Percentiles rank a stretch among this genome's conserved stretches.
phyloP scores from a whole-genome alignment of 495 filamentous ascomycete species.

The Xylaria curta region DNA sequence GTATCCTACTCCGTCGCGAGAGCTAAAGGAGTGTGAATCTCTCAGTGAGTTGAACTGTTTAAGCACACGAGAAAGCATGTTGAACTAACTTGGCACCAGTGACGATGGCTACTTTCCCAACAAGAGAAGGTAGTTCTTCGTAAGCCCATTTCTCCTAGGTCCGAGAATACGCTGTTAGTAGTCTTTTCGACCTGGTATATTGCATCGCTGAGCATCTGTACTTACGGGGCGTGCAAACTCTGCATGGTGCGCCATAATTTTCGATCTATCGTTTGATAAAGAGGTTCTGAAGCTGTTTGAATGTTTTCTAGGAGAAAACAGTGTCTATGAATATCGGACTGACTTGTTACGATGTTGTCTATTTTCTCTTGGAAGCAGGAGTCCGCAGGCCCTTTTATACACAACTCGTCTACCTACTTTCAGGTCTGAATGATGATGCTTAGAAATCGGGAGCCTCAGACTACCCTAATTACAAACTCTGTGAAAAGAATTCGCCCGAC shows the following conservation, averaged over 20 bases:
- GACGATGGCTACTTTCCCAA: neutral
- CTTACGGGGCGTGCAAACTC: conserved; percentile 4
- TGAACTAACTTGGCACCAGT: neutral
- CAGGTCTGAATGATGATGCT: neutral
- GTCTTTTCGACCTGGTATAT: neutral
- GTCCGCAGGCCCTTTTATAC: conserved; percentile 1
- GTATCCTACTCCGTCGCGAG: neutral
- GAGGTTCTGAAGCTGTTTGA: neutral
- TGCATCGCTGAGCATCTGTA: neutral
- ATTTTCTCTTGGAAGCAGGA: neutral
- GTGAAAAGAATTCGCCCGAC: neutral
- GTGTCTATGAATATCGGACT: neutral
- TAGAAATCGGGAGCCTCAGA: neutral
- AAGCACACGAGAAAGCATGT: neutral
- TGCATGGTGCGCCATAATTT: neutral
- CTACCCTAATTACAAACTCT: neutral
- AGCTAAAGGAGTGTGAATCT: neutral
- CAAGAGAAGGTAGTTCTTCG: neutral
- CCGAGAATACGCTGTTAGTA: neutral
- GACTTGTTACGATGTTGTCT: neutral
- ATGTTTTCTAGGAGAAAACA: neutral
- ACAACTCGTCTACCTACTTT: neutral
- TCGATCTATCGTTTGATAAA: neutral
- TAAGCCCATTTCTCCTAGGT: neutral
- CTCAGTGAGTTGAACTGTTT: neutral